Base-by-base conservation (phyloP, 228 moss, liverwort and hornwort genomes). In the Sphagnum fallax region DNA sequence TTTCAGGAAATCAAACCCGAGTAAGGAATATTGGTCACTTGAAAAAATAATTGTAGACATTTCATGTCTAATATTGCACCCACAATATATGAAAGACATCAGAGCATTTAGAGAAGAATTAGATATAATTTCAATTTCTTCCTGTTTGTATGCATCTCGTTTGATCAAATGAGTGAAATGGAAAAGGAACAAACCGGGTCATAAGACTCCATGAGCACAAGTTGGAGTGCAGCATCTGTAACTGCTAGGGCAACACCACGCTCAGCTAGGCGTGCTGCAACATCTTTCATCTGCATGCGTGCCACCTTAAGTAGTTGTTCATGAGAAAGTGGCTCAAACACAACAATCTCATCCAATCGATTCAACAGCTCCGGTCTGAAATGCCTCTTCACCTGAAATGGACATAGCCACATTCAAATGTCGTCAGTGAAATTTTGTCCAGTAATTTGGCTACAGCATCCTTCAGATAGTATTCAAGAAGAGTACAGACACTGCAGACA, bases 341-440 rank as follows among this genome's bases (percentile, higher is more conserved):
- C 86, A 51, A 98, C 89, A 47, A 98, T 91, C 61, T 98, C 97
- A 16, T 98, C 93, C 64, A 98, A 65, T 63, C 97, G 85, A 66
- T 98, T 98, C 18, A 98, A 80, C 63, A 98, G 77, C 18, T 93
- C 93, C 49, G 97, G 97, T 16, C 93, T 80, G 73, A 98, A 98
- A 76, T 93, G 88, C 16, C 13, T 6, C 12, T 83, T 80, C 68
- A 93, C 93, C 83, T 83, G 76, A 48, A 72, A 72, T 9, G 14
- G 49, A 49, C 12, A n/a, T 4, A 60, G 6, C 32, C 32, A 32
- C 32, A 32, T 32, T 32, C 32, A 32, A 32, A 32, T 0, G 3
- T 32, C 2, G 32, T 32, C 32, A 32, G 32, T 32, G 2, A 1
- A 32, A 32, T 32, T 32, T 32, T 3, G 32, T 32, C 32, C 32